Evolutionary conservation across 1,284 basidiomycete genomes (phyloP).

Genomic region (Ustilago vetiveriae): DNA sequence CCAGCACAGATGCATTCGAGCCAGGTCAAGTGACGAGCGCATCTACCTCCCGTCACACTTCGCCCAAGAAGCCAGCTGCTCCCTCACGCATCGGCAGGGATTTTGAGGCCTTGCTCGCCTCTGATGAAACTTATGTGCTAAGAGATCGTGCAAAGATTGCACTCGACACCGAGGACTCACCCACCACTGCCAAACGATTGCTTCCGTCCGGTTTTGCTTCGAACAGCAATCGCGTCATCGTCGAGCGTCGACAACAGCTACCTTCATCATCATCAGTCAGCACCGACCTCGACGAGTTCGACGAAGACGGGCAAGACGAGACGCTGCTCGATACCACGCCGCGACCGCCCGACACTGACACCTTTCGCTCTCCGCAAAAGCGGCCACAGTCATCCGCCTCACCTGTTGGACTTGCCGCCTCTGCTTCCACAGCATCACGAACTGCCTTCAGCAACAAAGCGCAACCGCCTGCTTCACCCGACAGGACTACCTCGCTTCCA

Average conservation of each 20-base stretch:
- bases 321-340: constrained; percentile 17
- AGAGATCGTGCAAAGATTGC: constrained; percentile 37
- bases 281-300: constrained; percentile 12
- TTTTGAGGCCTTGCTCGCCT: constrained; percentile 51
- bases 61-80: constrained; percentile 17
- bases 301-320: constrained; percentile 18
- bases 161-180: constrained; percentile 12
- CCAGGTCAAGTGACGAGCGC: constrained; percentile 8
- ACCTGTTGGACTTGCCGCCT: background rate
- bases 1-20: constrained; percentile 11
- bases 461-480: constrained; percentile 28
- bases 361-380: constrained; percentile 14
- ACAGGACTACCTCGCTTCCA: constrained; percentile 39
- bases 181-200: background rate
- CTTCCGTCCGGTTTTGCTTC: constrained; percentile 3
- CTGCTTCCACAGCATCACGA: constrained; percentile 2
- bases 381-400: constrained; percentile 5
- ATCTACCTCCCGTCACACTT: constrained; percentile 11
- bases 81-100: constrained; percentile 37
- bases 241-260: constrained; percentile 22
- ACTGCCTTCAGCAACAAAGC: background rate
- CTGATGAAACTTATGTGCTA: constrained; percentile 50
- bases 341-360: constrained; percentile 13
- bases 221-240: constrained; percentile 25
- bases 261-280: constrained; percentile 14